phyloP scores from a whole-genome alignment of 2,329 filamentous ascomycete genomes.

The Ceratocystiopsis minuta region DNA sequence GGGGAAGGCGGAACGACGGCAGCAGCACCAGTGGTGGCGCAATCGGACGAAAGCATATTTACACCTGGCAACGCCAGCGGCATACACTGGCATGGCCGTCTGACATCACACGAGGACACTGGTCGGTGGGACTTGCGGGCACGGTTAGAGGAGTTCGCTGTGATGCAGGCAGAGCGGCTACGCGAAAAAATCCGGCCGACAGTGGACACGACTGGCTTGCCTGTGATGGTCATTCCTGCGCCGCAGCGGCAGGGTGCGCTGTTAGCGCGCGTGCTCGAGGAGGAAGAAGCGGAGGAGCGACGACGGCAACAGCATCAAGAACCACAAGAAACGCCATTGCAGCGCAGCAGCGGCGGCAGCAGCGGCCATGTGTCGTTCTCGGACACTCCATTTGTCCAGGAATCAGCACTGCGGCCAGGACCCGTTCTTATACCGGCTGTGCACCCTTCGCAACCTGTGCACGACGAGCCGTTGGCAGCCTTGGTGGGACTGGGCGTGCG shows the following conservation, averaged over 20 bases:
- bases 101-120: constrained; percentile 6
- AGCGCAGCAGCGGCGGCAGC: neutral
- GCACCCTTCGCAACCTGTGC: no score
- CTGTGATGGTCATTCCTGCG: constrained; percentile 42
- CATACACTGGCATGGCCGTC: neutral
- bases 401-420: no score
- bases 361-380: no score
- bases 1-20: neutral
- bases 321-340: neutral
- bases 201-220: constrained; percentile 35
- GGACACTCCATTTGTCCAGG: no score
- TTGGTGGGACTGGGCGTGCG: no score
- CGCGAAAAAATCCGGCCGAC: constrained; percentile 37
- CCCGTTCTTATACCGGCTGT: no score
- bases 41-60: no score
- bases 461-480: no score
- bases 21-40: neutral
- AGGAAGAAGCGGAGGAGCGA: constrained; percentile 21
- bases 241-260: constrained; percentile 39
- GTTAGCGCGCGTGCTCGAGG: constrained; percentile 36
- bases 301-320: constrained; percentile 1
- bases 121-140: constrained; percentile 36
- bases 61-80: neutral
- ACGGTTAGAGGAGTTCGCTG: constrained; percentile 43
- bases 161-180: constrained; percentile 39